Base-by-base conservation (phyloP, 352 stramenopile species). In the Globisporangium rhizosaccharum region DNA sequence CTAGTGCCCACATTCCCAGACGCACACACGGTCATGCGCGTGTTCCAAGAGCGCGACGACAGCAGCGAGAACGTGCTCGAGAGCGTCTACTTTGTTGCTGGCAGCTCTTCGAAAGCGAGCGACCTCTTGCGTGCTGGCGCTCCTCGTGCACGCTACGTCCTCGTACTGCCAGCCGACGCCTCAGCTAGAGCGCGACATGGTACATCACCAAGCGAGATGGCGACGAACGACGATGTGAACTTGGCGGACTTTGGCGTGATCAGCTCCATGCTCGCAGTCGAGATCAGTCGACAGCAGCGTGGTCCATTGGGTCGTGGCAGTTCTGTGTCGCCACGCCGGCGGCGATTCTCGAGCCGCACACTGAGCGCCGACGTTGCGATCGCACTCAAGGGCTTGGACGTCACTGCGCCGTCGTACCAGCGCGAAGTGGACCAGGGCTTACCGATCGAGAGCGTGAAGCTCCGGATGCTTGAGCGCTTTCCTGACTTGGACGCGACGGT, bases 371-470 rank as follows among this genome's bases (percentile, higher is more conserved):
- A 66, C 10, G 39, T 61, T 25, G 39, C 37, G 20, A 23, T 18
- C 15, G 28, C 6, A 23, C 5, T n/a, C 11, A 3, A 41, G 50
- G n/a, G 2, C 20, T 5, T n/a, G 9, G 61, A 66, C 12, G 47
- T 20, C n/a, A 41, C 44, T 3, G 41, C 57, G 11, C 53, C 44
- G 48, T 65, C 59, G 25, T 87, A 74, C 48, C 73, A 67, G 36
- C 73, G 69, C 10, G 72, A 83, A 18, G 25, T 84, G 2, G 71
- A 82, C 15, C 77, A 84, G 56, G 77, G 75, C 2, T 59, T 87
- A 11, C 77, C 77, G 0, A 20, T 79, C n/a, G 77, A 85, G 50
- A 85, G 75, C 39, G 78, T 82, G 6, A 80, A 85, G 52, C 33
- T 83, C 11, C 66, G 75, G 11, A 71, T 79, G 51, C 59, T 87